Base-by-base conservation (phyloP, 2,329 filamentous ascomycete genomes). In the Microcera coccophila region DNA sequence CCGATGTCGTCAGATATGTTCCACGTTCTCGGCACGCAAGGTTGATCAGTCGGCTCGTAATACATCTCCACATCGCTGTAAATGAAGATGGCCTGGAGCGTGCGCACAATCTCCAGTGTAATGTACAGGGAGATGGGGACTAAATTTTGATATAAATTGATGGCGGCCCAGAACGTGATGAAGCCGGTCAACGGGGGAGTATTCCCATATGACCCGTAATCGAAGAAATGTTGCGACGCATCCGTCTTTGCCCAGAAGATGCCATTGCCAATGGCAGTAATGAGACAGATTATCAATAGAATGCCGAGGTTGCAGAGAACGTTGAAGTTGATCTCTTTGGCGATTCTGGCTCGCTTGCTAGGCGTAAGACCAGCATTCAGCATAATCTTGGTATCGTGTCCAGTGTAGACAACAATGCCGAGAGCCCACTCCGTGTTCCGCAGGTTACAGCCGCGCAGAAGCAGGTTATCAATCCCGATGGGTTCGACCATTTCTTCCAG, bases 321-420 rank as follows among this genome's bases (percentile, higher is more conserved):
- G 49, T 97, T 86, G 58, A 84, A 80, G 66, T 98, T 98, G 54
- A 98, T 85, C 73, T 94, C 87, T 49, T 84, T 82, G 68, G 98
- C 93, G 5, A 98, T 91, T 55, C 90, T 91, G 26, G 93, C 98
- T 43, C 91, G 86, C 73, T 98, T 98, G 71, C 98, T 98, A 5
- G 93, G 94, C 1, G 93, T 86, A 4, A 91, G 91, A 3, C 91
- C 98, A 15, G 93, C 94, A 63, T 98, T 98, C 55, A 93, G 84
- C 93, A 98, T 97, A 50, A 98, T 78, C 69, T 98, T 98, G 5
- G 93, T 97, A 70, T 98, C 93, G 67, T 98, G 93, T 39, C 93
- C 93, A 10, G 68, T 71, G 60, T 97, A 98, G 14, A 98, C 91
- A 41, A 98, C 93, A 15, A 95, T 79, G 29, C 91, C 93, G 63